Conservation (phyloP, 805 yeast species). For the Suhomyces faveliae region DNA sequence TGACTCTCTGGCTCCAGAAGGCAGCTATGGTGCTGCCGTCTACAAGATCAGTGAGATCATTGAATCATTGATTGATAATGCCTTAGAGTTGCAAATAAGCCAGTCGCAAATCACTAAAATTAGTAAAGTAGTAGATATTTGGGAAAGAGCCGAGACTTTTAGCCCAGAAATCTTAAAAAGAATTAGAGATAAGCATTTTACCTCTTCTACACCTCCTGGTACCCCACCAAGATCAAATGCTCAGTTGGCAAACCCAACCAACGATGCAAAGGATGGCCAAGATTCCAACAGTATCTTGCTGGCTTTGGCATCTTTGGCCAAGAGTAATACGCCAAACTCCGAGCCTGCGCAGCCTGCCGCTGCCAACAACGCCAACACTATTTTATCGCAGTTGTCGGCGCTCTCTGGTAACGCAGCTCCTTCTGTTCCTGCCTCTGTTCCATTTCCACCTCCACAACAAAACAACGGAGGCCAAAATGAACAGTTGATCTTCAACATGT, state of each 20-base stretch:
- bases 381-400: slow-evolving; percentile 44
- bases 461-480: slow-evolving; percentile 15
- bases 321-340: slow-evolving; percentile 33
- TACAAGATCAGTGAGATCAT: slow-evolving; percentile 62
- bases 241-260: slow-evolving; percentile 22
- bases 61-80: slow-evolving; percentile 61
- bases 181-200: slow-evolving; percentile 59
- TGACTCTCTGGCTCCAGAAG: slow-evolving; percentile 53
- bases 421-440: slow-evolving; percentile 8
- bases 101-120: slow-evolving; percentile 68
- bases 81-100: slow-evolving; percentile 51
- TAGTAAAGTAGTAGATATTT: slow-evolving; percentile 81
- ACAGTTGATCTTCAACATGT: slow-evolving; percentile 48
- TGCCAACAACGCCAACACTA: slow-evolving; percentile 33
- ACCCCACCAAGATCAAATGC: slow-evolving; percentile 44
- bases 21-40: slow-evolving; percentile 74
- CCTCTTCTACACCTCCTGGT: slow-evolving; percentile 69
- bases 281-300: slow-evolving; percentile 66
- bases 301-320: slow-evolving; percentile 65
- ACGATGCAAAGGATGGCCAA: slow-evolving; percentile 9
- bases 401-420: slow-evolving; percentile 24
- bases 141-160: slow-evolving; percentile 87
- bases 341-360: slow-evolving; percentile 21
- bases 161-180: slow-evolving; percentile 51
- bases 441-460: slow-evolving; percentile 13